Evolutionary conservation across 805 yeast genomes (phyloP).

Genomic region (Saccharomyces eubayanus): DNA sequence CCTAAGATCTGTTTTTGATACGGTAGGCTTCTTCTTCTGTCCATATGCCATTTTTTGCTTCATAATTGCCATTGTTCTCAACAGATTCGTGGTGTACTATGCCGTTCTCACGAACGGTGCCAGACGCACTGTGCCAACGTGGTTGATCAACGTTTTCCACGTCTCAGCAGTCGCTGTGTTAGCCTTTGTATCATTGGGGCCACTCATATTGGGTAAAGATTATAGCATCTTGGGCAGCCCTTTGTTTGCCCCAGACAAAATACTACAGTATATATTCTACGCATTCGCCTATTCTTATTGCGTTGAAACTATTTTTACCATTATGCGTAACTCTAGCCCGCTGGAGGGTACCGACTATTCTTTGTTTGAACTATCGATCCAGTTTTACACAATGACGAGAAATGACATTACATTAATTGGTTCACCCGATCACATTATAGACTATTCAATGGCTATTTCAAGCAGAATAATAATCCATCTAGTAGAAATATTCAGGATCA

Average conservation of each 20-base stretch:
- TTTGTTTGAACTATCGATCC: constrained; percentile 24
- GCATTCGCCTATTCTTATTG: constrained; percentile 36
- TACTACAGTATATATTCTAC: constrained; percentile 2
- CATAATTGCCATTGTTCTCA: constrained; percentile 48
- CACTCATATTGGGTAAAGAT: background rate
- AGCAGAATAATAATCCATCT: constrained; percentile 57
- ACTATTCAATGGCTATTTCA: constrained; percentile 45
- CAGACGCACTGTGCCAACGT: constrained; percentile 11
- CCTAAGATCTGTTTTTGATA: constrained; percentile 6
- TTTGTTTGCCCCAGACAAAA: background rate
- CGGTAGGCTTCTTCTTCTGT: constrained; percentile 38
- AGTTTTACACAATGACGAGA: constrained; percentile 15
- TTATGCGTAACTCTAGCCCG: constrained; percentile 34
- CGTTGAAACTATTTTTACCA: constrained; percentile 45
- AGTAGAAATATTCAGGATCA: constrained; percentile 47
- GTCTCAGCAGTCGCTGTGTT: constrained; percentile 15
- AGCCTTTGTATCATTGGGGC: constrained; percentile 44
- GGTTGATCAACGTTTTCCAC: constrained; percentile 31
- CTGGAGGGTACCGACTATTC: constrained; percentile 25
- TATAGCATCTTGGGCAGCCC: background rate
- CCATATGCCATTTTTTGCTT: constrained; percentile 47
- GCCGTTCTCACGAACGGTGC: background rate
- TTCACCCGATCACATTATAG: constrained; percentile 3
- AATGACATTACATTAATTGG: background rate
- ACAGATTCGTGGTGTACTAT: constrained; percentile 45